Base-by-base conservation (phyloP, 2,329 filamentous ascomycete genomes). In the Fusarium agapanthi region DNA sequence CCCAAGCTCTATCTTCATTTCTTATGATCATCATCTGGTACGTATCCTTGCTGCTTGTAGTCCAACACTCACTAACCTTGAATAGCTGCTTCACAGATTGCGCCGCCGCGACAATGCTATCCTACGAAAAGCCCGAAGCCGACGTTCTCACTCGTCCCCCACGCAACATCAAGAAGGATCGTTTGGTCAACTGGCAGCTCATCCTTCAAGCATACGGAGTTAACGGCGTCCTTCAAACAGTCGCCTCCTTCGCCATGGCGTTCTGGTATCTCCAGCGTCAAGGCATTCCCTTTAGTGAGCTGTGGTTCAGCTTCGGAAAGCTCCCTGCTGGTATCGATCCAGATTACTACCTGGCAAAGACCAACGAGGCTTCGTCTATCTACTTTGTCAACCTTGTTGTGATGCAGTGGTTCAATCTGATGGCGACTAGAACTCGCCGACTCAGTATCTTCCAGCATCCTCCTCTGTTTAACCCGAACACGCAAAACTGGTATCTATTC, bases 341-440 rank as follows among this genome's bases (percentile, higher is more conserved):
- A 4, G 88, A 88, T 50, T 87, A 86, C 62, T 88, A 90, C 75
- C 83, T 81, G 0, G 80, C 83, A 34, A 86, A 88, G 69, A 82
- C 92, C 30, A 91, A 91, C 70, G 86, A 88, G 67, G 92, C 91
- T 0, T 91, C 88, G 41, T 92, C 90, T 22, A 91, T 95, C 67
- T 95, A 95, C 81, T 95, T 95, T 75, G 88, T 95, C 73, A 95
- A 91, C 66, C 83, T 95, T 28, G 93, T 95, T 5, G 90, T 95
- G 54, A 94, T 95, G 92, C 91, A 93, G 85, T 91, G 90, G 85
- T 94, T 94, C 84, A 93, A 92, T 78, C 84, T 95, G 8, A 87
- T 95, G 77, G 89, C 90, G 3, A 86, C 93, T 10, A 86, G 92
- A 22, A 95, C 89, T 4, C 85, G 90, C 3, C 85, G 88, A 3